Evolutionary conservation across 2,329 filamentous ascomycete genomes (phyloP).

Genomic region (Apiospora kogelbergensis): DNA sequence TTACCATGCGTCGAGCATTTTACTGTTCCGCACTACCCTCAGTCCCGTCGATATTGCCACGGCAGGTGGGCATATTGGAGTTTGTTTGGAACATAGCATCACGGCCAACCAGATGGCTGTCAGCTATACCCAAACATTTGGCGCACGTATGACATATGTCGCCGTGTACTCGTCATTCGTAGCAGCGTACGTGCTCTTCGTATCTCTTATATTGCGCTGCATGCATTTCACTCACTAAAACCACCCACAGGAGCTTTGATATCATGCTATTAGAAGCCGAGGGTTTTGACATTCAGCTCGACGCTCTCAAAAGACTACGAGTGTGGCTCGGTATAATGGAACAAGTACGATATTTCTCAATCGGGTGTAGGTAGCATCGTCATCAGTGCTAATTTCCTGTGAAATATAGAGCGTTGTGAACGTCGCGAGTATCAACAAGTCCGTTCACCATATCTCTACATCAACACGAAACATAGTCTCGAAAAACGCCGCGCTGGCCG

Average conservation of each 20-base stretch:
- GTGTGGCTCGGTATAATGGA: slow-evolving; percentile 6
- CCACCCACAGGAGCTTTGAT: not conserved
- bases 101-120: not conserved
- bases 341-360: not conserved
- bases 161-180: slow-evolving; percentile 6
- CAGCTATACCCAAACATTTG: not conserved
- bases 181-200: not conserved
- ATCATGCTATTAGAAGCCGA: not conserved
- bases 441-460: slow-evolving; percentile 5
- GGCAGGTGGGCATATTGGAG: not conserved
- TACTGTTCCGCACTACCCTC: not conserved
- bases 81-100: slow-evolving; percentile 5
- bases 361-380: not conserved
- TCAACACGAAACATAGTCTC: not conserved
- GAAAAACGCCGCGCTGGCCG: not conserved
- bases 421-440: not conserved
- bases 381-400: not conserved
- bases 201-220: not conserved
- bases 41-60: not conserved
- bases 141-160: slow-evolving; percentile 5
- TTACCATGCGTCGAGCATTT: not conserved
- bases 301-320: not conserved
- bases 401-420: not conserved
- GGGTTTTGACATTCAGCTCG: not conserved
- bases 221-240: not conserved